Conservation (phyloP, 108 stramenopile species). For the Chaetoceros muelleri region DNA sequence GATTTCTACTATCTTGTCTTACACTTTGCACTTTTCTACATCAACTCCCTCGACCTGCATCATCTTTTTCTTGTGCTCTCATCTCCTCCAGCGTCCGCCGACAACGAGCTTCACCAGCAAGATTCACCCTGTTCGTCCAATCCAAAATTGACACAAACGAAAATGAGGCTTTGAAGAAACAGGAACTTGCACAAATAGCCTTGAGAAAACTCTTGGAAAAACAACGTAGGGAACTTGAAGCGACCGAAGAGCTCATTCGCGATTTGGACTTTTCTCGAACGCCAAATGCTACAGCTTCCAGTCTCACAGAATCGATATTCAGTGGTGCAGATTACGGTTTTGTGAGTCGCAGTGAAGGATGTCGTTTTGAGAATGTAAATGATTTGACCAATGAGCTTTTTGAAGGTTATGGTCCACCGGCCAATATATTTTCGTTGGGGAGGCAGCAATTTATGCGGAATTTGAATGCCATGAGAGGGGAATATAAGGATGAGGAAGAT, state of each 20-base stretch:
- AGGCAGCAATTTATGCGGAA: conserved; percentile 45
- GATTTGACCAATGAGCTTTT: conserved; percentile 12
- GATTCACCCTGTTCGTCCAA: too few species aligned
- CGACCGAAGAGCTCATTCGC: conserved; percentile 30
- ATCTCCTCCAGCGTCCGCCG: too few species aligned
- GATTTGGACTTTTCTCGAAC: conserved; percentile 4
- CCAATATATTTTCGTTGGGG: conserved; percentile 35
- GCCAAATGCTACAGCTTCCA: conserved; percentile 1
- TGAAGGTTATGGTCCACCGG: conserved; percentile 41
- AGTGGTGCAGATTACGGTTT: conserved; percentile 49
- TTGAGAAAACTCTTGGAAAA: conserved; percentile 28
- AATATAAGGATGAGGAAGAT: conserved; percentile 37
- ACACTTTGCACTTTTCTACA: too few species aligned
- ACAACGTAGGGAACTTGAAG: conserved; percentile 30
- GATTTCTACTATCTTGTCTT: too few species aligned
- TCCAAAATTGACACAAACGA: too few species aligned
- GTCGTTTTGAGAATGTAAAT: conserved; percentile 5
- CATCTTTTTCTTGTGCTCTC: too few species aligned
- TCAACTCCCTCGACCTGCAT: too few species aligned
- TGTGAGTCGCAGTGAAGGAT: conserved; percentile 45
- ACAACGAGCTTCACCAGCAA: too few species aligned
- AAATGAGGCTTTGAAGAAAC: background rate
- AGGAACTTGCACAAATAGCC: conserved; percentile 5
- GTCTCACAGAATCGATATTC: conserved; percentile 31
- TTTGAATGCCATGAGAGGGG: conserved; percentile 44